A percentile compares a stretch with the other conserved stretches of the same genome.
These are phyloP conservation scores for Vaccinium myrtillus DNA, from an alignment of 148 eudicot genomes.

Conservation along the genomic window DNA sequence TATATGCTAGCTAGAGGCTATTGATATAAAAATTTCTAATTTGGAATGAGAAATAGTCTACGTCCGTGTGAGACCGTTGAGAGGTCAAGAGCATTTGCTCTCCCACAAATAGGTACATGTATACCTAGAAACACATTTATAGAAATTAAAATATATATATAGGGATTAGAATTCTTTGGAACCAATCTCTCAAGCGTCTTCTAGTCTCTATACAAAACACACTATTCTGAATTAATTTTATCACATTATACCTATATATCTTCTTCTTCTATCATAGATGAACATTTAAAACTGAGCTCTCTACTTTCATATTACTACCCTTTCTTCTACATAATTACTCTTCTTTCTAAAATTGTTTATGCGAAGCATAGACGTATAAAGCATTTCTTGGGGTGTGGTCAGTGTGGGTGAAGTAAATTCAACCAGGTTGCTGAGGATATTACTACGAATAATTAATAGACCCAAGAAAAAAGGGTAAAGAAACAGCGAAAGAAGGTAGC, in stretches of 20 bases:
- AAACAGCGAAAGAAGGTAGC: neutral
- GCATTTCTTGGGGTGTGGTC: neutral
- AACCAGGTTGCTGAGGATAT: neutral
- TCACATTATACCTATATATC: neutral
- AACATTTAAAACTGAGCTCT: neutral
- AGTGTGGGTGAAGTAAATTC: neutral
- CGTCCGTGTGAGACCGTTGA: neutral
- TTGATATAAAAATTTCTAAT: neutral
- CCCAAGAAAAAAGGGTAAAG: neutral
- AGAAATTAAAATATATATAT: too few species aligned
- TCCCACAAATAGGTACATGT: neutral
- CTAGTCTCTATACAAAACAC: neutral
- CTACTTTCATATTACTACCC: neutral
- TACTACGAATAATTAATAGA: conserved; percentile 6
- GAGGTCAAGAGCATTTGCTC: neutral
- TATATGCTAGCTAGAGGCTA: neutral
- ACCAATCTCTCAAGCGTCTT: neutral
- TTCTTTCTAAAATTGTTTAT: neutral
- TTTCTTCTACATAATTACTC: neutral
- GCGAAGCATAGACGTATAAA: neutral
- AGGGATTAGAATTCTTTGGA: neutral
- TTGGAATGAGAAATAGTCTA: neutral
- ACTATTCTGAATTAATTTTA: neutral
- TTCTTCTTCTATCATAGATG: neutral
- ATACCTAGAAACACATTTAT: neutral